Evolutionary conservation across 345 rosid species (phyloP).

Genomic region (Acer negundo): DNA sequence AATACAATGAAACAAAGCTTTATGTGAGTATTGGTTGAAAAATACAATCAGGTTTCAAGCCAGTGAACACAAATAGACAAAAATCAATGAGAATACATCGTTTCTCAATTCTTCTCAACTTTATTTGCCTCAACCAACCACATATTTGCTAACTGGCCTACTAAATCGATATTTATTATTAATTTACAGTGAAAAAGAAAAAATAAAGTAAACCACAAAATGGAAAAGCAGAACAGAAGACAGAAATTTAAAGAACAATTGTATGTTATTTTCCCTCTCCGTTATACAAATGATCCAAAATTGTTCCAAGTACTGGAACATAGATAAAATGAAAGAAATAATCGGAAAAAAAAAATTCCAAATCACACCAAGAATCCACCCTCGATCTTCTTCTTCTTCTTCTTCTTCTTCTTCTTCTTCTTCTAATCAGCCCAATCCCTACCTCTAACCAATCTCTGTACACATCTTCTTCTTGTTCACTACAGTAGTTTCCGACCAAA

Average conservation of each 20-base stretch:
- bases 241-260: not conserved
- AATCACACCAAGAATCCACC: not conserved
- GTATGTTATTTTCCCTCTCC: conserved; percentile 21
- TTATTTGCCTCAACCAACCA: not conserved
- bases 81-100: not conserved
- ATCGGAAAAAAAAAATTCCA: not conserved
- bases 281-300: conserved; percentile 34
- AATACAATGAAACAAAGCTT: not conserved
- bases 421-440: not conserved
- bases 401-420: not conserved
- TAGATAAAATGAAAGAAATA: not conserved
- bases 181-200: too few relatives aligned
- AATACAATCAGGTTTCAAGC: not conserved
- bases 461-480: too few relatives aligned
- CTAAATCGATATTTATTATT: too few relatives aligned
- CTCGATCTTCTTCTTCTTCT: too few relatives aligned
- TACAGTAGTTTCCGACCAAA: too few relatives aligned
- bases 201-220: not conserved
- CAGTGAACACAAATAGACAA: not conserved
- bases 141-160: too few relatives aligned
- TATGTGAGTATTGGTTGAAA: conserved; percentile 10
- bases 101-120: not conserved
- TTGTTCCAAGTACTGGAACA: conserved; percentile 34
- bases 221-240: not conserved
- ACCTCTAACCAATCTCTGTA: conserved; percentile 17